Conservation (phyloP, 2,329 filamentous ascomycete genomes). For the Diaporthe nobilis region DNA sequence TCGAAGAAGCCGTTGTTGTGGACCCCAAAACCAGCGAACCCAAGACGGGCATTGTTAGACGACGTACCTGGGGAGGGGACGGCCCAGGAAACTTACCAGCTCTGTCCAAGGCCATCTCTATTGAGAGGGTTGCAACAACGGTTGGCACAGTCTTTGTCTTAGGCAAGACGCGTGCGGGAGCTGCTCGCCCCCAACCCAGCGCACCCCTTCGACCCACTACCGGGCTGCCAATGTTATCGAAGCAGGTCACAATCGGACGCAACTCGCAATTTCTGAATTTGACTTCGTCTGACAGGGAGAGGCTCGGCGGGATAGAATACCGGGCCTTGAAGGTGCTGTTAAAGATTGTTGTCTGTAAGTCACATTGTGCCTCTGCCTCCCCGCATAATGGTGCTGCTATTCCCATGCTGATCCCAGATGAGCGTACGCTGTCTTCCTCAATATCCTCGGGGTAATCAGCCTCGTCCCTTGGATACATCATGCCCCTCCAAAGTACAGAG, state of each 20-base stretch:
- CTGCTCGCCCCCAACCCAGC: neutral
- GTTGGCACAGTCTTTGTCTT: conserved; percentile 49
- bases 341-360: conserved; percentile 53
- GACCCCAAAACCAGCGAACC: neutral
- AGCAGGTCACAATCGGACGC: conserved; percentile 57
- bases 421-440: conserved; percentile 60
- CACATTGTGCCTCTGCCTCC: neutral
- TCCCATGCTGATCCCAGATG: conserved; percentile 46
- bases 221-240: conserved; percentile 51
- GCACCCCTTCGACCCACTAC: conserved; percentile 1
- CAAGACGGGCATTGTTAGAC: conserved; percentile 1
- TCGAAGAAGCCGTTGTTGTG: neutral
- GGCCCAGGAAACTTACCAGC: conserved; percentile 36
- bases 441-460: conserved; percentile 62
- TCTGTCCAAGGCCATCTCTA: conserved; percentile 42
- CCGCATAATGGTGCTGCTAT: neutral
- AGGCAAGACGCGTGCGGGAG: conserved; percentile 17
- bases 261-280: conserved; percentile 58
- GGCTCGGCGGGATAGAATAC: conserved; percentile 67
- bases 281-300: conserved; percentile 56
- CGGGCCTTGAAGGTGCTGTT: conserved; percentile 61
- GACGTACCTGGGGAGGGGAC: conserved; percentile 21
- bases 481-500: conserved; percentile 56
- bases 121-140: conserved; percentile 46
- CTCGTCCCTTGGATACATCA: conserved; percentile 63